Percentiles rank a stretch among this genome's conserved stretches.
Evolutionary conservation across 441 rosid genomes (phyloP).

Genomic region (Jatropha podagrica): DNA sequence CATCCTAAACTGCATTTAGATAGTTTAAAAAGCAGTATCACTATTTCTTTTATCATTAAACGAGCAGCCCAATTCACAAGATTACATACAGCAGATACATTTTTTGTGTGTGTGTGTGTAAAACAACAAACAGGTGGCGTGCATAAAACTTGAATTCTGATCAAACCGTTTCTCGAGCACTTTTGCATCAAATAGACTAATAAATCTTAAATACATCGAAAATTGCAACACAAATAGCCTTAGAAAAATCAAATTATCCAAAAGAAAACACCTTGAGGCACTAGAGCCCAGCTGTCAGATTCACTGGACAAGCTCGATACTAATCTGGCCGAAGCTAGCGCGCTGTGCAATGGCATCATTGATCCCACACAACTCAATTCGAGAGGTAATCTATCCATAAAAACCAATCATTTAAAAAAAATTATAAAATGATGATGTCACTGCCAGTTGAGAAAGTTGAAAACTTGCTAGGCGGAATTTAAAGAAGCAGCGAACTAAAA

Average conservation of each 20-base stretch:
- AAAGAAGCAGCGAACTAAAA: slow-evolving; percentile 10
- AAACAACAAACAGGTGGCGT: slow-evolving; percentile 12
- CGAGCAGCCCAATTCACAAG: neutral
- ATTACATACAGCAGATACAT: neutral
- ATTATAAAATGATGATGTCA: neutral
- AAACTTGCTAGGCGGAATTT: neutral
- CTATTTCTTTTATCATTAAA: too few species aligned
- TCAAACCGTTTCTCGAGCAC: too few species aligned
- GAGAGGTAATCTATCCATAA: slow-evolving; percentile 45
- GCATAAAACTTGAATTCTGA: neutral
- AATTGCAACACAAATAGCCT: neutral
- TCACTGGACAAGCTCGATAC: slow-evolving; percentile 58
- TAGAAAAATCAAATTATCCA: neutral
- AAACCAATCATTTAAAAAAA: neutral
- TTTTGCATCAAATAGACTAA: neutral
- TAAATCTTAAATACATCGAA: neutral
- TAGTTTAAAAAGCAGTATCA: neutral
- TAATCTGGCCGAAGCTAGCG: slow-evolving; percentile 58
- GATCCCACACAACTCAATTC: slow-evolving; percentile 51
- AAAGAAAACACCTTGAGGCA: slow-evolving; percentile 60
- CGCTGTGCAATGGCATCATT: slow-evolving; percentile 62
- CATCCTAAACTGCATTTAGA: neutral
- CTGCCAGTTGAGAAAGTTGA: neutral
- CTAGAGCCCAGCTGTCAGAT: slow-evolving; percentile 57
- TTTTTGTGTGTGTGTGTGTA: neutral